Conservation (phyloP, 768 basidiomycete genomes). For the Clavaria fumosa region DNA sequence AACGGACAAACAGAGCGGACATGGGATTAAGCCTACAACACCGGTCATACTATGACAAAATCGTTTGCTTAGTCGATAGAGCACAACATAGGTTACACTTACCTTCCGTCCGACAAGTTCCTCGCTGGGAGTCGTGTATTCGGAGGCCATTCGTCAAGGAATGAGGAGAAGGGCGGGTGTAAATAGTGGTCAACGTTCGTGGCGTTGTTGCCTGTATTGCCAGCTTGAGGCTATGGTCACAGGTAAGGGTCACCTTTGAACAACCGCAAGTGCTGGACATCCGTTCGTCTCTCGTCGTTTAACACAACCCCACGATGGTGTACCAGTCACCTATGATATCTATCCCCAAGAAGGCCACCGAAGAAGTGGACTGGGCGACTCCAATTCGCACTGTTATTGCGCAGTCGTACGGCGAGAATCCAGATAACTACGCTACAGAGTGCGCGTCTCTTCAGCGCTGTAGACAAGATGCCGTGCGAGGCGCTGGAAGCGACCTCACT, state of each 20-base stretch:
- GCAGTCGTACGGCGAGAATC: conserved; percentile 86
- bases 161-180: too few relatives aligned
- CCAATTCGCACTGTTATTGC: conserved; percentile 78
- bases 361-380: conserved; percentile 91
- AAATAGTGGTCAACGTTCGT: too few relatives aligned
- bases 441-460: conserved; percentile 76
- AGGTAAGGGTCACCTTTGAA: too few relatives aligned
- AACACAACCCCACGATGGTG: too few relatives aligned
- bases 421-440: conserved; percentile 77
- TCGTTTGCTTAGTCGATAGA: conserved; percentile 1
- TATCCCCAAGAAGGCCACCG: conserved; percentile 87
- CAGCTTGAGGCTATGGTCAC: too few relatives aligned
- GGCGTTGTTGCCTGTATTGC: too few relatives aligned
- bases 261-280: too few relatives aligned
- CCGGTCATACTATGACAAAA: conserved; percentile 56
- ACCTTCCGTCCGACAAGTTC: conserved; percentile 87
- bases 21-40: conserved; percentile 42
- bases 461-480: conserved; percentile 89
- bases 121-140: conserved; percentile 56
- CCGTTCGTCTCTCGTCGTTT: too few relatives aligned
- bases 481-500: conserved; percentile 92
- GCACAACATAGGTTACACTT: conserved; percentile 5
- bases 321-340: conserved; percentile 80
- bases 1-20: conserved; percentile 3
- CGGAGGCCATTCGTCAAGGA: background rate